phyloP scores from a whole-genome alignment of 1,284 basidiomycete species.

The Rhodotorula glutinis region DNA sequence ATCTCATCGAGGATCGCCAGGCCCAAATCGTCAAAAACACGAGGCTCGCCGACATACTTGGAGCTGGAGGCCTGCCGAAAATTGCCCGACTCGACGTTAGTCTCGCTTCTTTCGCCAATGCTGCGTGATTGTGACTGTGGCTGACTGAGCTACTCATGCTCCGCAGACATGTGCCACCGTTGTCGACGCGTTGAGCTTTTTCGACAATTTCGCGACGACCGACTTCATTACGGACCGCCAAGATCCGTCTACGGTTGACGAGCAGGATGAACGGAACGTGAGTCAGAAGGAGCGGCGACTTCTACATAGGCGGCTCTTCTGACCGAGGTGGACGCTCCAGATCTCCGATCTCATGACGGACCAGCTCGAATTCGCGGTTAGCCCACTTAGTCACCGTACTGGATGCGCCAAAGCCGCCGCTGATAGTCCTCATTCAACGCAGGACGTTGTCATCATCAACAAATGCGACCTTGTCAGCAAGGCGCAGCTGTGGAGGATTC shows the following conservation, averaged over 20 bases:
- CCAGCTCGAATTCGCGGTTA: constrained; percentile 51
- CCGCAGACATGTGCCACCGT: constrained; percentile 47
- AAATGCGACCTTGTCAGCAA: constrained; percentile 44
- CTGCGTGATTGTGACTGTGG: background rate
- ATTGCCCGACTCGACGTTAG: constrained; percentile 45
- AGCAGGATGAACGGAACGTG: constrained; percentile 52
- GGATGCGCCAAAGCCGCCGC: too few relatives aligned
- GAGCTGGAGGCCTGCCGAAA: constrained; percentile 50
- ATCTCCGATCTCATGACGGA: constrained; percentile 53
- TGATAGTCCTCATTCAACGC: background rate
- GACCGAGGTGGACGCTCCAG: too few relatives aligned
- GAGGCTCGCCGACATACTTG: constrained; percentile 50
- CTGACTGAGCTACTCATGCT: constrained; percentile 15
- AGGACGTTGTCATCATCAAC: constrained; percentile 52
- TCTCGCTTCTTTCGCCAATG: constrained; percentile 20
- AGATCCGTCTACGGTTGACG: constrained; percentile 45
- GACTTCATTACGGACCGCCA: constrained; percentile 53
- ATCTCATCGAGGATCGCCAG: constrained; percentile 33
- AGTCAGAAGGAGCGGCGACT: background rate
- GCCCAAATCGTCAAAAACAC: constrained; percentile 39
- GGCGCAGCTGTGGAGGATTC: constrained; percentile 48
- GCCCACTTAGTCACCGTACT: background rate
- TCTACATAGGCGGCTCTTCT: too few relatives aligned
- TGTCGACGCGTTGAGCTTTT: constrained; percentile 48
- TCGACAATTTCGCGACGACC: constrained; percentile 52